A percentile compares a stretch with the other conserved stretches of the same genome.
Evolutionary conservation across 139 green algal species (phyloP).

Genomic region (Pseudopediastrum boryanum): DNA sequence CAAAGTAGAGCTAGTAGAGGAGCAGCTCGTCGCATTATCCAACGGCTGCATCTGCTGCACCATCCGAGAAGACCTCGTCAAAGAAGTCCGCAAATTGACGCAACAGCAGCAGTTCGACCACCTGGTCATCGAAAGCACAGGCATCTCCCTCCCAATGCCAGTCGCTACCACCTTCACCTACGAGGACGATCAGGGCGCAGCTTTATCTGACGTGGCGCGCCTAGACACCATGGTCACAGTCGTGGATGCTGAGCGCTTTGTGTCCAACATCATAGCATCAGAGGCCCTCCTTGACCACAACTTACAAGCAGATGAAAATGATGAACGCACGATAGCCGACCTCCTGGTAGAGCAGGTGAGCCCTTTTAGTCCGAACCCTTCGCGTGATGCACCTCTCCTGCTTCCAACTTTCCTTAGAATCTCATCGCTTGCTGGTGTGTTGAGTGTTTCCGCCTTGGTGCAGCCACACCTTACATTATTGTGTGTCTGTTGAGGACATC

Average conservation of each 20-base stretch:
- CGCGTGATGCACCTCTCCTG: too few relatives aligned
- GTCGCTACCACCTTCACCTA: slow-evolving; percentile 69
- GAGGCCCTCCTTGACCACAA: slow-evolving; percentile 49
- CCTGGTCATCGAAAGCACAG: slow-evolving; percentile 84
- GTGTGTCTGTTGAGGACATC: too few relatives aligned
- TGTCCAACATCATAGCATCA: slow-evolving; percentile 47
- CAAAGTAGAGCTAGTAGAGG: slow-evolving; percentile 11
- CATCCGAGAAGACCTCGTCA: slow-evolving; percentile 71
- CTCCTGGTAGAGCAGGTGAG: slow-evolving; percentile 70
- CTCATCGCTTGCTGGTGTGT: too few relatives aligned
- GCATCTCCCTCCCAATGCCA: slow-evolving; percentile 78
- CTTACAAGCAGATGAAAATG: slow-evolving; percentile 58
- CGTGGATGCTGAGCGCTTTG: slow-evolving; percentile 54
- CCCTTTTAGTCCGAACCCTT: too few relatives aligned
- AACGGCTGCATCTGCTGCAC: slow-evolving; percentile 91
- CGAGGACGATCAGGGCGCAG: slow-evolving; percentile 13
- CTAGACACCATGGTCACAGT: slow-evolving; percentile 58
- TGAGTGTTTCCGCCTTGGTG: too few relatives aligned
- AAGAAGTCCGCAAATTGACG: slow-evolving; percentile 48
- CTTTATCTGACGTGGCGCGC: slow-evolving; percentile 36
- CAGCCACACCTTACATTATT: too few relatives aligned
- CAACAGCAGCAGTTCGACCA: slow-evolving; percentile 66
- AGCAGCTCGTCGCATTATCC: slow-evolving; percentile 28
- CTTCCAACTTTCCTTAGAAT: too few relatives aligned
- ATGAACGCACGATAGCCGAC: slow-evolving; percentile 64